Percentiles rank a stretch among this genome's conserved stretches.
Evolutionary conservation across 1,139 yeast genomes (phyloP).

Genomic region (Suhomyces taliae): DNA sequence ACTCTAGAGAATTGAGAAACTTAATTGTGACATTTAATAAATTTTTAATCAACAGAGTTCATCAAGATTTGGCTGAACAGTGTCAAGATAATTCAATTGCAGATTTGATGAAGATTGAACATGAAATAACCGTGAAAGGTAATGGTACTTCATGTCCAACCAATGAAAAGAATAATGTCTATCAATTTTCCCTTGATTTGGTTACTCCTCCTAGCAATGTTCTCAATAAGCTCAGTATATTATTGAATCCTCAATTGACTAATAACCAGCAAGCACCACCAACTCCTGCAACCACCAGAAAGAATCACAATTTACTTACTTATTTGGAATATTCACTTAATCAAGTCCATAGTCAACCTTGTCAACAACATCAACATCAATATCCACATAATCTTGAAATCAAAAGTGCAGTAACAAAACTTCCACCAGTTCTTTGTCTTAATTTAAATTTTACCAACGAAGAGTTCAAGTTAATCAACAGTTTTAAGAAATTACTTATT

Average conservation of each 20-base stretch:
- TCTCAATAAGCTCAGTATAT: constrained; percentile 27
- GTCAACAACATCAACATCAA: constrained; percentile 16
- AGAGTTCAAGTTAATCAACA: constrained; percentile 40
- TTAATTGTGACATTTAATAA: constrained; percentile 58
- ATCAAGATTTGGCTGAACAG: constrained; percentile 47
- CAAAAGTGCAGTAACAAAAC: constrained; percentile 45
- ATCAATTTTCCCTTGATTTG: constrained; percentile 39
- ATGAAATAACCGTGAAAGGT: constrained; percentile 46
- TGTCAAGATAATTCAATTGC: constrained; percentile 20
- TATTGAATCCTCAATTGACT: constrained; percentile 18
- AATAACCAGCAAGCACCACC: constrained; percentile 9
- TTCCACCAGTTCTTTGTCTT: constrained; percentile 69
- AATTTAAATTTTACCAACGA: constrained; percentile 55
- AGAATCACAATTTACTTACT: constrained; percentile 21
- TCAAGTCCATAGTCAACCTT: constrained; percentile 18
- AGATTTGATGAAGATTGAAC: constrained; percentile 26
- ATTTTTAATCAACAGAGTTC: constrained; percentile 47
- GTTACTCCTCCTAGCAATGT: constrained; percentile 32
- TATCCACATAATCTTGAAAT: constrained; percentile 54
- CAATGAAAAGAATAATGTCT: constrained; percentile 28
- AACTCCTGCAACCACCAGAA: constrained; percentile 19
- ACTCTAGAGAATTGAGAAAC: constrained; percentile 36
- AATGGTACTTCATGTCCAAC: constrained; percentile 39
- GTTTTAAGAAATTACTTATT: constrained; percentile 57
- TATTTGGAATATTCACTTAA: constrained; percentile 25